These are phyloP conservation scores for Conticribra weissflogii DNA, from an alignment of 108 stramenopile genomes.

Conservation along the genomic window DNA sequence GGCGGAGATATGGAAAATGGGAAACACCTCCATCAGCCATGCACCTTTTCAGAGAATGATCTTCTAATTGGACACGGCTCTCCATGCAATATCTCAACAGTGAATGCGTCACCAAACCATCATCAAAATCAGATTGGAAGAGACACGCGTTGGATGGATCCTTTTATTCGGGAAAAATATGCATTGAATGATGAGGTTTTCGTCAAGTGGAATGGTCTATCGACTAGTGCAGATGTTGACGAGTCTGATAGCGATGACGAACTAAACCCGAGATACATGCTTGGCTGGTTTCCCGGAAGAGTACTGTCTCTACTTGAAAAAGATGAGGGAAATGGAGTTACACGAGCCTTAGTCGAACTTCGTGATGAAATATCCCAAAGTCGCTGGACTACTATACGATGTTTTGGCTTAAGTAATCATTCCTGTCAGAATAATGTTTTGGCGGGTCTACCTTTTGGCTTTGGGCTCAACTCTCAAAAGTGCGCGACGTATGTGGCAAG, in stretches of 20 bases:
- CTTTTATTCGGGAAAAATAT: conserved; percentile 20
- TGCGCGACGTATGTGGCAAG: conserved; percentile 21
- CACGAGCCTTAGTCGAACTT: conserved; percentile 11
- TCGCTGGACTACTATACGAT: conserved; percentile 26
- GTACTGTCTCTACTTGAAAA: conserved; percentile 10
- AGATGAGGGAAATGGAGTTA: neutral
- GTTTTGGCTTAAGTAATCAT: neutral
- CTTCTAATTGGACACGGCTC: neutral
- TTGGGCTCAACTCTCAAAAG: conserved; percentile 21
- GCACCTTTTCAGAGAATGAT: conserved; percentile 30
- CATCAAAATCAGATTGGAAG: conserved; percentile 17
- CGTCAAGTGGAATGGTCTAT: conserved; percentile 32
- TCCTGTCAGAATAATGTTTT: conserved; percentile 8
- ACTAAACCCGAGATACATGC: neutral
- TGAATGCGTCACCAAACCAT: neutral
- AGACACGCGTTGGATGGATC: conserved; percentile 39
- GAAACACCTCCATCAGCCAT: conserved; percentile 19
- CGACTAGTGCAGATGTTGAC: neutral
- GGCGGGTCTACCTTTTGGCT: conserved; percentile 42
- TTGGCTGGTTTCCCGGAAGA: conserved; percentile 46
- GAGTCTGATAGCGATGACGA: neutral
- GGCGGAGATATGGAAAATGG: conserved; percentile 44
- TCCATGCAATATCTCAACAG: neutral
- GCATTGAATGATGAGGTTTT: conserved; percentile 39
- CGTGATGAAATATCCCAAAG: conserved; percentile 29